A percentile compares a stretch with the other conserved stretches of the same genome.
These are phyloP conservation scores for Heliamphora exappendiculata DNA, from an alignment of 148 eudicot genomes.

Conservation along the genomic window DNA sequence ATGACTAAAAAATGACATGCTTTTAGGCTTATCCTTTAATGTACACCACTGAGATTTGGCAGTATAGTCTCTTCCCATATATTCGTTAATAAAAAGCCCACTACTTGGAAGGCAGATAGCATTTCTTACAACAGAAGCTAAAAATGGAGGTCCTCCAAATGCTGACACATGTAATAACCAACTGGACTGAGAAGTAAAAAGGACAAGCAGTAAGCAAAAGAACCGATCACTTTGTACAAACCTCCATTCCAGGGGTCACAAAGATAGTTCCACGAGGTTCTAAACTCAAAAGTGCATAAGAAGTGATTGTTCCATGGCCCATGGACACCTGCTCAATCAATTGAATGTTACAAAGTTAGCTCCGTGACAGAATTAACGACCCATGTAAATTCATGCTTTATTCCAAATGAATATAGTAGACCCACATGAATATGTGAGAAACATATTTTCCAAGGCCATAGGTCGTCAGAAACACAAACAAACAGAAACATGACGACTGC, in stretches of 20 bases:
- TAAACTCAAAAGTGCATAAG: conserved; percentile 81
- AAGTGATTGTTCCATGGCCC: conserved; percentile 76
- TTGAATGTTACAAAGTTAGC: conserved; percentile 7
- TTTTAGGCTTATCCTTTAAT: background rate
- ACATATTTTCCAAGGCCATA: background rate
- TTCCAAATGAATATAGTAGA: background rate
- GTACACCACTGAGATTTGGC: background rate
- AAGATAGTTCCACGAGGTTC: conserved; percentile 95
- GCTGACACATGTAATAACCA: background rate
- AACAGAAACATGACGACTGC: background rate
- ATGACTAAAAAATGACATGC: no score
- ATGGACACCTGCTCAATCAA: conserved; percentile 63
- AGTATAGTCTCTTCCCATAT: background rate
- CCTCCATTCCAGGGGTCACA: conserved; percentile 94
- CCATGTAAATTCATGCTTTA: background rate
- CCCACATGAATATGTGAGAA: background rate
- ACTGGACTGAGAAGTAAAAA: background rate
- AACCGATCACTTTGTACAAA: conserved; percentile 10
- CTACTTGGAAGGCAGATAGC: conserved; percentile 2
- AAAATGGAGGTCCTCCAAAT: background rate
- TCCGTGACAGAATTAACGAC: background rate
- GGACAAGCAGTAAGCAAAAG: background rate
- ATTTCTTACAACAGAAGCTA: background rate
- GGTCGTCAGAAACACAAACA: background rate
- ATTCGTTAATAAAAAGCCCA: background rate